Percentiles rank a stretch among this genome's conserved stretches.
Evolutionary conservation across 2,329 filamentous ascomycete genomes (phyloP).

Genomic region (Trichoderma harzianum): DNA sequence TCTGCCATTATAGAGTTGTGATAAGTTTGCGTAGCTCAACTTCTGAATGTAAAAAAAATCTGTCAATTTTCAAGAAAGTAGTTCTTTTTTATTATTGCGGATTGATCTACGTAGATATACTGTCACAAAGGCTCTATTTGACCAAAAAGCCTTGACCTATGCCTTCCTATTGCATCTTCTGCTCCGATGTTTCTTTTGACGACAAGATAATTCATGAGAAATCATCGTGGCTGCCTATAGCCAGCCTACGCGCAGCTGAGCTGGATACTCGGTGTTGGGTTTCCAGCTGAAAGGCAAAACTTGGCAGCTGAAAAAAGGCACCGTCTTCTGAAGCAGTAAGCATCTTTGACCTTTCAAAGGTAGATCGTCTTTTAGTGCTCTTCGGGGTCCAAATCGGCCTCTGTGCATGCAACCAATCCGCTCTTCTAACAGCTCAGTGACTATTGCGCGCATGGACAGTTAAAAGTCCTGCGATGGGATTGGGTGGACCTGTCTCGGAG

Average conservation of each 20-base stretch:
- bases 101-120: background rate
- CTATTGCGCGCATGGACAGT: background rate
- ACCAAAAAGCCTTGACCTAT: background rate
- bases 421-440: background rate
- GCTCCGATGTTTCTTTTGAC: background rate
- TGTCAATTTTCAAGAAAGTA: background rate
- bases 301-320: background rate
- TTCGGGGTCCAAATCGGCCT: background rate
- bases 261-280: background rate
- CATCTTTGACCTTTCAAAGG: background rate
- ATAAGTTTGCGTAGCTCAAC: background rate
- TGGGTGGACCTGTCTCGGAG: background rate
- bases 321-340: background rate
- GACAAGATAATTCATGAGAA: background rate
- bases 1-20: background rate
- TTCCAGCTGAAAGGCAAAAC: background rate
- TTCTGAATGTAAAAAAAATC: background rate
- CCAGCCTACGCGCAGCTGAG: background rate
- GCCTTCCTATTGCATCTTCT: background rate
- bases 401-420: background rate
- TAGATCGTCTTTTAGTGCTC: background rate
- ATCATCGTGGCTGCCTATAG: background rate
- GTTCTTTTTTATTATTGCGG: background rate
- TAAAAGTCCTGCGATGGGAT: background rate
- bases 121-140: background rate